A percentile compares a stretch with the other conserved stretches of the same genome.
These are phyloP conservation scores for Dianthus caryophyllus DNA, from an alignment of 148 eudicot genomes.

Conservation along the genomic window DNA sequence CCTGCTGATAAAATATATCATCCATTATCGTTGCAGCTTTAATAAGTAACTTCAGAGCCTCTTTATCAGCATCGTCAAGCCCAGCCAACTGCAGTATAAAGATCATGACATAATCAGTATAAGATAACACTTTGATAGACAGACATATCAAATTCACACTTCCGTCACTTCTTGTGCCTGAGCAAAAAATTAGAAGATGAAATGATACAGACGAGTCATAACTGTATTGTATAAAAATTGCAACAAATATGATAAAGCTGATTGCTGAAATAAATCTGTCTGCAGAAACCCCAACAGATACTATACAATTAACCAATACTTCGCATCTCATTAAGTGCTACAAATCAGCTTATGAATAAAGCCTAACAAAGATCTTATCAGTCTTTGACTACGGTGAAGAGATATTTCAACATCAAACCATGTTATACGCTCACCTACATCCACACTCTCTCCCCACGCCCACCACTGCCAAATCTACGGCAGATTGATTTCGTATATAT, in stretches of 20 bases:
- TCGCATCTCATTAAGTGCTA: neutral
- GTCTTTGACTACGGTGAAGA: neutral
- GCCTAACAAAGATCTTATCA: neutral
- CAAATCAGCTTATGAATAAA: neutral
- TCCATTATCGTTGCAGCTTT: conserved; percentile 73
- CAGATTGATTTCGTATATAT: neutral
- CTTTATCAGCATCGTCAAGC: conserved; percentile 57
- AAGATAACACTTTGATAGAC: neutral
- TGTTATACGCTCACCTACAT: neutral
- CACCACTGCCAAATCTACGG: neutral
- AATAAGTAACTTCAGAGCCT: conserved; percentile 61
- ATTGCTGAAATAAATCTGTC: neutral
- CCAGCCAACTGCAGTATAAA: conserved; percentile 54
- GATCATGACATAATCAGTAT: neutral
- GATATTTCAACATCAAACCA: neutral
- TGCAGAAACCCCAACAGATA: neutral
- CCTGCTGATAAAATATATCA: conserved; percentile 80
- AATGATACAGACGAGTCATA: neutral
- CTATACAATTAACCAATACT: neutral
- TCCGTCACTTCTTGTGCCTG: neutral
- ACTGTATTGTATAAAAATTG: neutral
- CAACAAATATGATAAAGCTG: neutral
- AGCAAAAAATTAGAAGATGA: neutral
- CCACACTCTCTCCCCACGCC: neutral
- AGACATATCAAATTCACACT: neutral